phyloP scores from a whole-genome alignment of 1,284 basidiomycete species.

The Boletus sp. region DNA sequence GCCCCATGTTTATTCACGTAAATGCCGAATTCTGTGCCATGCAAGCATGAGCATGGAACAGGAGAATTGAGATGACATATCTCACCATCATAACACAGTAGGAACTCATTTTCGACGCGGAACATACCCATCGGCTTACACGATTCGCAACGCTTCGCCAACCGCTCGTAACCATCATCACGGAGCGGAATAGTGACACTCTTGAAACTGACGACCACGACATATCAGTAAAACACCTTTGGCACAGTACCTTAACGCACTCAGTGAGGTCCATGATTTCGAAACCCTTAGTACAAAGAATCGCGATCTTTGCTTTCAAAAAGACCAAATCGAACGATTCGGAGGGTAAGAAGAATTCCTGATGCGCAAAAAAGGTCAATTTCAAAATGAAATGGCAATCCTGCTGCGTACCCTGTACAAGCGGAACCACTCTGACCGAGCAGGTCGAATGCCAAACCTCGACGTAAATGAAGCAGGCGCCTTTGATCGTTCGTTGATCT shows the following conservation, averaged over 20 bases:
- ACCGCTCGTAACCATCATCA: constrained; percentile 73
- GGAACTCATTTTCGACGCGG: constrained; percentile 87
- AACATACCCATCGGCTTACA: constrained; percentile 92
- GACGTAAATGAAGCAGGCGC: constrained; percentile 68
- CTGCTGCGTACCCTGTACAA: constrained; percentile 66
- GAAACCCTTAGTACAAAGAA: constrained; percentile 93
- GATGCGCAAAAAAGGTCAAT: constrained; percentile 6
- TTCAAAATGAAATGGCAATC: constrained; percentile 16
- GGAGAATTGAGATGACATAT: constrained; percentile 9
- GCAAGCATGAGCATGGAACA: constrained; percentile 15
- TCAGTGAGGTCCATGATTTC: constrained; percentile 95
- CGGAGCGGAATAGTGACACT: constrained; percentile 85
- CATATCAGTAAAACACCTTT: constrained; percentile 9
- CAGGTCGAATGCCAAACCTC: constrained; percentile 74
- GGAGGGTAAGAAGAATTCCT: constrained; percentile 91
- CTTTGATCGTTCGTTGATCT: constrained; percentile 77
- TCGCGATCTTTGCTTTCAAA: constrained; percentile 88
- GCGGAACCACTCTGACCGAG: constrained; percentile 91
- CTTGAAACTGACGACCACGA: constrained; percentile 60
- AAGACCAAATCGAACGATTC: constrained; percentile 91
- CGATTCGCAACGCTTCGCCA: constrained; percentile 83
- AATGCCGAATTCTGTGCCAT: constrained; percentile 79
- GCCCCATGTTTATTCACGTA: constrained; percentile 90
- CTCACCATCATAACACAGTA: constrained; percentile 91
- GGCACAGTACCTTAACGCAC: constrained; percentile 50